Percentiles rank a stretch among this genome's conserved stretches.
phyloP scores from a whole-genome alignment of 2,329 filamentous ascomycete species.

The Fusarium piperis region DNA sequence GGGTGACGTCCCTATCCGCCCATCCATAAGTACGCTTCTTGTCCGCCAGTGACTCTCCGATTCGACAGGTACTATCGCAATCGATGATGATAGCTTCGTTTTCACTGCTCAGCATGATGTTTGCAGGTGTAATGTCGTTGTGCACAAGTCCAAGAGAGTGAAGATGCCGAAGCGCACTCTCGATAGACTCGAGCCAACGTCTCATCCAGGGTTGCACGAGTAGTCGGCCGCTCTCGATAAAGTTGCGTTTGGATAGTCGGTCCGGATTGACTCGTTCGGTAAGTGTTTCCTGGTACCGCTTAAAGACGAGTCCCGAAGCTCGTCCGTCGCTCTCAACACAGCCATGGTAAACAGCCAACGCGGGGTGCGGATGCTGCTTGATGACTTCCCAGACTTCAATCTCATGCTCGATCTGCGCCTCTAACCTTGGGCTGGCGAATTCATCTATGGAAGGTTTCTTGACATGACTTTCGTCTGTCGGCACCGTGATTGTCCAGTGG shows the following conservation, averaged over 20 bases:
- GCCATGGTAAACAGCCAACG: neutral
- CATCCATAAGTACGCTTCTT: neutral
- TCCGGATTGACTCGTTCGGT: neutral
- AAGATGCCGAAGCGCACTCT: neutral
- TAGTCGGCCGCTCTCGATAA: neutral
- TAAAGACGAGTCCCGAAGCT: neutral
- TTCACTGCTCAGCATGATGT: neutral
- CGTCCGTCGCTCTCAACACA: neutral
- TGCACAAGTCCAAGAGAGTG: slow-evolving; percentile 1
- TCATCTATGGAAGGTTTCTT: neutral
- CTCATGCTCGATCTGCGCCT: neutral
- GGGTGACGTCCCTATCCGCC: neutral
- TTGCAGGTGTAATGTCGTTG: slow-evolving; percentile 1
- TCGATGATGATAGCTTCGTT: neutral
- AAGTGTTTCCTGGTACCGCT: neutral
- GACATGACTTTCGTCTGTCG: neutral
- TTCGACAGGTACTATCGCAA: neutral
- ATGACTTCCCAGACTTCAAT: neutral
- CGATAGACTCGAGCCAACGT: neutral
- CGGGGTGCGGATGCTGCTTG: neutral
- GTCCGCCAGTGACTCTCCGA: neutral
- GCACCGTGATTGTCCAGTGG: neutral
- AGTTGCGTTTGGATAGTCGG: neutral
- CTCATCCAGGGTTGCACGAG: neutral
- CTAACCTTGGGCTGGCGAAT: neutral